Evolutionary conservation across 2,329 filamentous ascomycete species (phyloP).

Genomic region (Fusarium sp.): DNA sequence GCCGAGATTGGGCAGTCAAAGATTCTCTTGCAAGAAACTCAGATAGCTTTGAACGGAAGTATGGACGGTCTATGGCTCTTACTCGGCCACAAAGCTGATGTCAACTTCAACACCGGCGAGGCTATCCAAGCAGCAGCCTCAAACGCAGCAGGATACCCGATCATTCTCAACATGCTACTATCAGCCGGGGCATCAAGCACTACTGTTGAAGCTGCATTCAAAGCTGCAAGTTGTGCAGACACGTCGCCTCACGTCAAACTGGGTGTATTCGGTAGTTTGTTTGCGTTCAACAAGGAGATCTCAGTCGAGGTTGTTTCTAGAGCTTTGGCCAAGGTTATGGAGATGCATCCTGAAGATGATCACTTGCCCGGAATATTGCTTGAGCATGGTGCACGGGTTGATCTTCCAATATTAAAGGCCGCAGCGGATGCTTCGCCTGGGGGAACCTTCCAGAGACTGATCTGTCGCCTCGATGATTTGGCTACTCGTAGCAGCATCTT

Average conservation of each 20-base stretch:
- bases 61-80: conserved; percentile 9
- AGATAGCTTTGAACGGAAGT: conserved; percentile 1
- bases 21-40: conserved; percentile 7
- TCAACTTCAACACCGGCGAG: conserved; percentile 16
- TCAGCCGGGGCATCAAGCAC: not conserved
- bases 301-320: conserved; percentile 1
- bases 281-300: conserved; percentile 3
- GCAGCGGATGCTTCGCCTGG: not conserved
- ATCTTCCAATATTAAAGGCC: not conserved
- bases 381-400: conserved; percentile 3
- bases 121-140: conserved; percentile 16
- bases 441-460: not conserved
- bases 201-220: conserved; percentile 14
- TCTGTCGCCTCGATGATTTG: not conserved
- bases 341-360: conserved; percentile 14
- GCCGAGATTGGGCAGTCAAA: conserved; percentile 23
- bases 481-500: not conserved
- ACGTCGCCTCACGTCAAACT: not conserved
- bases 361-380: not conserved
- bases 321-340: not conserved
- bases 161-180: conserved; percentile 15
- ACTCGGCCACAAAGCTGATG: conserved; percentile 12
- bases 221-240: conserved; percentile 2
- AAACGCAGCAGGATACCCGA: not conserved
- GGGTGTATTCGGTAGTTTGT: conserved; percentile 5